These are phyloP conservation scores for Aegilops tauschii DNA, from an alignment of 176 grass and related monocot genomes.

Conservation along the genomic window DNA sequence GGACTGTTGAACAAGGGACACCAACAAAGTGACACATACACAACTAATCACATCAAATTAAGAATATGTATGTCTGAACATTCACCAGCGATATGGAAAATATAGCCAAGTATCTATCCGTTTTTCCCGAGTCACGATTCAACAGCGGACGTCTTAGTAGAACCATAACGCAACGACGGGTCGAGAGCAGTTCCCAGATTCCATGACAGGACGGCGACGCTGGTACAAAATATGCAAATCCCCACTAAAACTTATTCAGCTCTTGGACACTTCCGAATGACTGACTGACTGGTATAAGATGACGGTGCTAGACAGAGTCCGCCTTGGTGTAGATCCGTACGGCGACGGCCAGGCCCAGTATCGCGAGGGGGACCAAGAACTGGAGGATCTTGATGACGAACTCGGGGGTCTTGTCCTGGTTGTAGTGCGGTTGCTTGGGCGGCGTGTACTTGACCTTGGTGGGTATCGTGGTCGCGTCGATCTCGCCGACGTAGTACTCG, in stretches of 20 bases:
- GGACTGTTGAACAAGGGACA: not conserved
- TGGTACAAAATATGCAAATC: slow-evolving; percentile 32
- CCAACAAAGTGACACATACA: not conserved
- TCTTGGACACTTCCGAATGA: slow-evolving; percentile 14
- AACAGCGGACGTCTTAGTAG: not conserved
- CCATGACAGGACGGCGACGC: slow-evolving; percentile 11
- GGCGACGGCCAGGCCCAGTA: slow-evolving; percentile 71
- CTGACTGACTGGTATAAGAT: not conserved
- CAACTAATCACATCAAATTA: not conserved
- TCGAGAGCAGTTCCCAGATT: slow-evolving; percentile 4
- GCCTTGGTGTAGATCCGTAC: slow-evolving; percentile 93
- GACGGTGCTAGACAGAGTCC: slow-evolving; percentile 28
- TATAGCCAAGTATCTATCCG: slow-evolving; percentile 7
- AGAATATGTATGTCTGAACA: not conserved
- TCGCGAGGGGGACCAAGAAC: slow-evolving; percentile 79
- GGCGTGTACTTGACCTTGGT: slow-evolving; percentile 80
- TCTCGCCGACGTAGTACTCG: slow-evolving; percentile 54
- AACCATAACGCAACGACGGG: slow-evolving; percentile 12
- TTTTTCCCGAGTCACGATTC: slow-evolving; percentile 10
- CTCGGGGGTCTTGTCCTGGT: slow-evolving; percentile 85
- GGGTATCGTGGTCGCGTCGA: slow-evolving; percentile 70
- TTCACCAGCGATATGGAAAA: not conserved
- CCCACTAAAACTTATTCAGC: slow-evolving; percentile 41
- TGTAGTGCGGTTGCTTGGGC: slow-evolving; percentile 86
- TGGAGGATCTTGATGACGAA: slow-evolving; percentile 86